Conservation (phyloP, 352 stramenopile species). For the Sclerospora graminicola region DNA sequence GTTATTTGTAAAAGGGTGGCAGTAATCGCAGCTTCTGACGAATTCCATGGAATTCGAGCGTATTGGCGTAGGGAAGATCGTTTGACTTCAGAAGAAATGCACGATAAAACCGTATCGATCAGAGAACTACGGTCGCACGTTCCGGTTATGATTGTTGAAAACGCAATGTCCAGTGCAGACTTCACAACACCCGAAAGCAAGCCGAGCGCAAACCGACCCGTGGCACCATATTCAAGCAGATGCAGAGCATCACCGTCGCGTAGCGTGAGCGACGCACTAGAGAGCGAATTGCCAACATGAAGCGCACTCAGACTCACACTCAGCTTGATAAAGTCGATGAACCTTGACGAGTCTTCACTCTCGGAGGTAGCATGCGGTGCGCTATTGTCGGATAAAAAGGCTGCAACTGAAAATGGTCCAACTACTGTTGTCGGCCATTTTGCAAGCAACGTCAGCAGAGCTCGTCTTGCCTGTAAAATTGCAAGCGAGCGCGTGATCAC, state of each 20-base stretch:
- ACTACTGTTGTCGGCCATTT: constrained; percentile 61
- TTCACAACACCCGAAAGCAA: constrained; percentile 39
- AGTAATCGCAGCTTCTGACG: constrained; percentile 54
- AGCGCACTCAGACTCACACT: constrained; percentile 59
- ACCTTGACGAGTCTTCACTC: constrained; percentile 31
- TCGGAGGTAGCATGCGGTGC: constrained; percentile 3
- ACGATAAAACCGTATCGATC: constrained; percentile 42
- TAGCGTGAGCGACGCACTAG: constrained; percentile 17
- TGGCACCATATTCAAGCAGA: constrained; percentile 45
- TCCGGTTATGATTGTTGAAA: constrained; percentile 14
- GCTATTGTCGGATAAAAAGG: constrained; percentile 24
- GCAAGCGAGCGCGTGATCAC: constrained; percentile 66
- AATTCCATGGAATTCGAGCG: constrained; percentile 76
- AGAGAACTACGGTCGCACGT: constrained; percentile 23
- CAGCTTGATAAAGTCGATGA: constrained; percentile 82
- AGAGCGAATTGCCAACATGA: constrained; percentile 19
- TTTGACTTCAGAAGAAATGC: constrained; percentile 53
- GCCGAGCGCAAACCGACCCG: constrained; percentile 38
- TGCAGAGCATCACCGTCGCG: constrained; percentile 35
- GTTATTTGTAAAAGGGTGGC: constrained; percentile 64
- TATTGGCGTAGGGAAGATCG: constrained; percentile 68
- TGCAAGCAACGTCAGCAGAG: constrained; percentile 62
- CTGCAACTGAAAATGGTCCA: constrained; percentile 42
- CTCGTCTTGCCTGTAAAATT: constrained; percentile 68
- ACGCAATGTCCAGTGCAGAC: constrained; percentile 32